A percentile compares a stretch with the other conserved stretches of the same genome.
Evolutionary conservation across 441 rosid genomes (phyloP).

Genomic region (Pelargonium citronellum): DNA sequence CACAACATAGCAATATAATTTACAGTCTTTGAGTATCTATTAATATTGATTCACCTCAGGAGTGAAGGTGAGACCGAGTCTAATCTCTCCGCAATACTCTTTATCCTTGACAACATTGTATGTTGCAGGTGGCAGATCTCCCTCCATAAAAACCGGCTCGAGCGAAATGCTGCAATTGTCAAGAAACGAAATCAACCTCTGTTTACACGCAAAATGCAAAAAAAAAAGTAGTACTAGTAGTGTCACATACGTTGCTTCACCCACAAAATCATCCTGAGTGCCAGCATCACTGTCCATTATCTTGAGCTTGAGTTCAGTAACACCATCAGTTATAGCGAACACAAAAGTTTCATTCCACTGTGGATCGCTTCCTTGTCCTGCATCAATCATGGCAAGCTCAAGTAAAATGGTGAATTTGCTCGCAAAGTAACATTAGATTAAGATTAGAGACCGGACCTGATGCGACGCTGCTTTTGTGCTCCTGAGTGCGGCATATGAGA

Average conservation of each 20-base stretch:
- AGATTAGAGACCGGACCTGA: conserved; percentile 39
- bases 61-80: conserved; percentile 22
- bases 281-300: conserved; percentile 50
- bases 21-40: not conserved
- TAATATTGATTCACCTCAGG: conserved; percentile 18
- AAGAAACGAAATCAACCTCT: not conserved
- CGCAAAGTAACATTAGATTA: not conserved
- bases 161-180: conserved; percentile 19
- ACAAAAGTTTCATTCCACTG: conserved; percentile 77
- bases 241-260: conserved; percentile 50
- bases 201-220: not conserved
- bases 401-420: no score
- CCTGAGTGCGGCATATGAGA: conserved; percentile 61
- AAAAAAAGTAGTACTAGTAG: not conserved
- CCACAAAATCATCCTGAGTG: conserved; percentile 50
- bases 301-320: conserved; percentile 41
- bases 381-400: conserved; percentile 1
- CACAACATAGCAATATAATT: not conserved
- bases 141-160: conserved; percentile 20
- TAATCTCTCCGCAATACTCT: conserved; percentile 24
- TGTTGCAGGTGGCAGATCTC: conserved; percentile 9
- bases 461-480: conserved; percentile 60
- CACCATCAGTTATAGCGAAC: conserved; percentile 49
- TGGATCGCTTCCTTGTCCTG: conserved; percentile 54
- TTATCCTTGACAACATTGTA: conserved; percentile 28